A percentile compares a stretch with the other conserved stretches of the same genome.
phyloP scores from a whole-genome alignment of 2,329 filamentous ascomycete genomes.

The Cladophialophora yegresii region DNA sequence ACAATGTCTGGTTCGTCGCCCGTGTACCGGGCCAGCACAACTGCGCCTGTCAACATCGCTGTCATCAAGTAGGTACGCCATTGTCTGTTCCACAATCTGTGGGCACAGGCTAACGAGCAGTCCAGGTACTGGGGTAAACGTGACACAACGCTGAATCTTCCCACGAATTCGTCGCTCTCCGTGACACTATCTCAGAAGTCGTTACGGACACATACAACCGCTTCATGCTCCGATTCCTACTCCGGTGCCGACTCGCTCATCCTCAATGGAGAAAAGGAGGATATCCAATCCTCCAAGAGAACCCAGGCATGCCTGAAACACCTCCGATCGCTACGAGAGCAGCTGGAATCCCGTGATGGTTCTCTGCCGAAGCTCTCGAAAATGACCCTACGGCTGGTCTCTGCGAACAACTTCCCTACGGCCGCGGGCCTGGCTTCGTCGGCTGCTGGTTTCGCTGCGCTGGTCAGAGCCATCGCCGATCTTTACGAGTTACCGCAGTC shows the following conservation, averaged over 20 bases:
- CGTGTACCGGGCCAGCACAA: constrained; percentile 90
- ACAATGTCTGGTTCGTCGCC: constrained; percentile 29
- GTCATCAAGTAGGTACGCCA: constrained; percentile 39
- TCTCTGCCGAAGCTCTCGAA: constrained; percentile 79
- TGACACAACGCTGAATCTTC: constrained; percentile 88
- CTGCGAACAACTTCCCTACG: constrained; percentile 98
- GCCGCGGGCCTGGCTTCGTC: constrained; percentile 75
- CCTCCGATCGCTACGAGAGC: constrained; percentile 73
- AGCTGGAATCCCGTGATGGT: constrained; percentile 70
- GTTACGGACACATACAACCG: constrained; percentile 92
- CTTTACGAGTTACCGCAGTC: constrained; percentile 82
- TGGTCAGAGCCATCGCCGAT: constrained; percentile 80
- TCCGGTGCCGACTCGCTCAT: constrained; percentile 67
- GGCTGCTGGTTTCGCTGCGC: constrained; percentile 59
- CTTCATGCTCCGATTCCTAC: constrained; percentile 79
- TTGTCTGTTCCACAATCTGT: constrained; percentile 14
- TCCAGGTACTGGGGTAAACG: constrained; percentile 92
- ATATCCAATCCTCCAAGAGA: constrained; percentile 76
- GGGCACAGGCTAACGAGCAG: background rate
- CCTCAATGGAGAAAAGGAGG: constrained; percentile 80
- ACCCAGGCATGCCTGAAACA: constrained; percentile 94
- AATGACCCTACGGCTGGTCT: constrained; percentile 80
- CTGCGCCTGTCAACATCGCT: constrained; percentile 60
- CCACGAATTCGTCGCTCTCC: constrained; percentile 95
- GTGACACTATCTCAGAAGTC: constrained; percentile 94